phyloP scores from a whole-genome alignment of 345 rosid genomes.

The Citrus inodora region DNA sequence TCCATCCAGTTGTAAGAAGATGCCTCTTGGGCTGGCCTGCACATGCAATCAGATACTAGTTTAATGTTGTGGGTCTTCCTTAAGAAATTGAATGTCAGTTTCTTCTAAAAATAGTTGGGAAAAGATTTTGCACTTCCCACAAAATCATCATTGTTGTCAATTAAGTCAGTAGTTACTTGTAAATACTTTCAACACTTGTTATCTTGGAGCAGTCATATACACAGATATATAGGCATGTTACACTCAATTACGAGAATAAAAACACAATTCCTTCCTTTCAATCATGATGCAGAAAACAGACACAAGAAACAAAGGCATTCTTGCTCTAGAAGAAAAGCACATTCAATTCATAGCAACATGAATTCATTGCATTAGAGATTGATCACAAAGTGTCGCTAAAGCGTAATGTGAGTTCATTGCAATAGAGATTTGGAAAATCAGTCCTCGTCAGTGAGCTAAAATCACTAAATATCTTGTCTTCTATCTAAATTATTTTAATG shows the following conservation, averaged over 20 bases:
- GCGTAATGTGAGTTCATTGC: neutral
- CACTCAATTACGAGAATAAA: neutral
- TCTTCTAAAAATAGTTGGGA: neutral
- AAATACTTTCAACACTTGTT: neutral
- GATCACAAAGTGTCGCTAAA: neutral
- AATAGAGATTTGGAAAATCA: neutral
- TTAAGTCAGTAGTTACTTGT: neutral
- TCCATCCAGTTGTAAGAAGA: conserved; percentile 55
- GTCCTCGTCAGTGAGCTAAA: neutral
- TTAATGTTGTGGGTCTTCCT: neutral
- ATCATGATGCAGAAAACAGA: neutral
- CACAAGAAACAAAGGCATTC: neutral
- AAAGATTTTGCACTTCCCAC: neutral
- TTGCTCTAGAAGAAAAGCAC: neutral
- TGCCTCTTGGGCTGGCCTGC: conserved; percentile 61
- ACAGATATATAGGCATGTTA: neutral
- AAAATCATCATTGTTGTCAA: neutral
- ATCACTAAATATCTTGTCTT: neutral
- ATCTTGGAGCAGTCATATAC: neutral
- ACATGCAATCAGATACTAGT: conserved; percentile 5
- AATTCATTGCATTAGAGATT: neutral
- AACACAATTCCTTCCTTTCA: neutral
- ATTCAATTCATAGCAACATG: neutral
- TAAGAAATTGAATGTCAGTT: neutral
- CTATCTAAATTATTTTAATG: neutral